Conservation (phyloP, 257 asterid species). For the Mitragyna speciosa region DNA sequence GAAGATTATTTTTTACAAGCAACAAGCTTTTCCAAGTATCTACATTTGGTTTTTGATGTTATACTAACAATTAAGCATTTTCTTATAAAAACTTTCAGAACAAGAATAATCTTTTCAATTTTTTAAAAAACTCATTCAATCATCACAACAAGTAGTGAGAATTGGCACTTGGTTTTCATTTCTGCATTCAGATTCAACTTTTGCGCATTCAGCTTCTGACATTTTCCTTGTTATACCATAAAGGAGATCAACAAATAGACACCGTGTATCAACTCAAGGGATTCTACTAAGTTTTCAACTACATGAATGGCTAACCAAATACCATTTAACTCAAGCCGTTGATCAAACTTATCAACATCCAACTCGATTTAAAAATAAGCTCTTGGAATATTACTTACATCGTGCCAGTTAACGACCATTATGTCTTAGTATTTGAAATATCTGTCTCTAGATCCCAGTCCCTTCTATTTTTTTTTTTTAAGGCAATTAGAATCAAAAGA, state of each 20-base stretch:
- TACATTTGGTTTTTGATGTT: background rate
- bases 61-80: no score
- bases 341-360: background rate
- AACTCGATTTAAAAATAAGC: background rate
- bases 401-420: background rate
- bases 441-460: background rate
- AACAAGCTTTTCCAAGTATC: background rate
- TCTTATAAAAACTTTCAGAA: background rate
- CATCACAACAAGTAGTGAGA: background rate
- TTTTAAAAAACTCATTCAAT: no score
- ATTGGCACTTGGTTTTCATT: background rate
- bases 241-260: background rate
- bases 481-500: conserved; percentile 1
- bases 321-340: background rate
- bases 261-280: background rate
- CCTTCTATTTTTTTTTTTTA: background rate
- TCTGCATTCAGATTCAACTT: background rate
- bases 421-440: background rate
- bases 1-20: background rate
- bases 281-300: background rate
- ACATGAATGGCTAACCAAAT: no score
- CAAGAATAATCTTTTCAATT: background rate
- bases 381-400: background rate
- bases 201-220: background rate
- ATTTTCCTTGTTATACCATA: background rate